phyloP scores from a whole-genome alignment of 129 eudicot genomes.

The Chrysanthemum seticuspe region DNA sequence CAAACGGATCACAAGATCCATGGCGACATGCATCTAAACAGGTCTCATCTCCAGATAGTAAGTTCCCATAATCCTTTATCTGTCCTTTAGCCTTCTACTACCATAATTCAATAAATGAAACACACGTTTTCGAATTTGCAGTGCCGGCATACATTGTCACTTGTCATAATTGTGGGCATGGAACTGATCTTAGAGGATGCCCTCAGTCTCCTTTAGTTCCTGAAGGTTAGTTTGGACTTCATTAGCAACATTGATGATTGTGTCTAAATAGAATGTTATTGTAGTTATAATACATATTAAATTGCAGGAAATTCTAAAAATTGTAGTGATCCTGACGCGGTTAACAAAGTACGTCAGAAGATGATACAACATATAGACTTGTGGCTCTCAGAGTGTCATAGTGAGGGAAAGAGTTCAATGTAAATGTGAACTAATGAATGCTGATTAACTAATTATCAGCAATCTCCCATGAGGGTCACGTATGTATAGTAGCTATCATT shows the following conservation, averaged over 20 bases:
- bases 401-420: slow-evolving; percentile 50
- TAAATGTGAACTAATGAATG: slow-evolving; percentile 13
- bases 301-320: slow-evolving; percentile 65
- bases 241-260: background rate
- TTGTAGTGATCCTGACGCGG: slow-evolving; percentile 84
- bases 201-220: slow-evolving; percentile 86
- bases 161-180: slow-evolving; percentile 92
- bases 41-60: slow-evolving; percentile 72
- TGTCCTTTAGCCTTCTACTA: slow-evolving; percentile 8
- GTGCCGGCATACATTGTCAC: slow-evolving; percentile 84
- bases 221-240: slow-evolving; percentile 56
- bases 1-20: slow-evolving; percentile 99
- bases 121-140: slow-evolving; percentile 13
- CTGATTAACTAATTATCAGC: background rate
- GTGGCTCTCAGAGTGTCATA: slow-evolving; percentile 84
- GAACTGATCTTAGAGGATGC: slow-evolving; percentile 92
- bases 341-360: slow-evolving; percentile 74
- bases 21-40: slow-evolving; percentile 99
- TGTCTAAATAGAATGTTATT: background rate
- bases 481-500: background rate
- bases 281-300: background rate
- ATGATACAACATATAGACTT: slow-evolving; percentile 68
- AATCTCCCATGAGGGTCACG: background rate
- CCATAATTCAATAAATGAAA: background rate
- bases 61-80: slow-evolving; percentile 27